phyloP scores from a whole-genome alignment of 768 basidiomycete species.

The Tulasnella sp. region DNA sequence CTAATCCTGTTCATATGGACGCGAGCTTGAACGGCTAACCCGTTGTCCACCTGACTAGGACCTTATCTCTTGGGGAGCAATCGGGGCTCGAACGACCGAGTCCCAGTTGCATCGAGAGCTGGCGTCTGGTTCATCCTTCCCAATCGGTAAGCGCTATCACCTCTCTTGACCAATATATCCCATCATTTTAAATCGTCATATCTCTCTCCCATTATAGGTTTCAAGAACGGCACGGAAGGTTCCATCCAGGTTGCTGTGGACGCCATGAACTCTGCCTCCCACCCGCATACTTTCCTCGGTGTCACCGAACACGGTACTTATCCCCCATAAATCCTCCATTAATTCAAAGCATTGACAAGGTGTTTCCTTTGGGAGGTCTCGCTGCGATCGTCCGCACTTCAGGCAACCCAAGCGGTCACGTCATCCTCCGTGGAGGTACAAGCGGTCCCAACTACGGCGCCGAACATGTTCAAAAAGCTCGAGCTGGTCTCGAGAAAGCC shows the following conservation, averaged over 20 bases:
- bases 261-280: constrained; percentile 87
- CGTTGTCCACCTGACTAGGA: constrained; percentile 17
- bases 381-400: constrained; percentile 93
- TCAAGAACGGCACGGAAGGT: constrained; percentile 99
- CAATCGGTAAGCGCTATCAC: constrained; percentile 48
- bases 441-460: constrained; percentile 83
- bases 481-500: constrained; percentile 61
- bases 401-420: constrained; percentile 81
- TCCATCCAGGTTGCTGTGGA: constrained; percentile 85
- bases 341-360: neutral
- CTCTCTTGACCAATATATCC: neutral
- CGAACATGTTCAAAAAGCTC: constrained; percentile 65
- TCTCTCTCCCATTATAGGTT: constrained; percentile 47
- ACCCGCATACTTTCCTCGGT: constrained; percentile 95
- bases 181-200: neutral
- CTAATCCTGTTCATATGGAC: neutral
- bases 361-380: constrained; percentile 41
- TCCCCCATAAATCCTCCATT: neutral
- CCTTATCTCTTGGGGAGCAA: constrained; percentile 88
- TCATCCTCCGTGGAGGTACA: constrained; percentile 91
- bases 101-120: constrained; percentile 96
- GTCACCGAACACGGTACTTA: constrained; percentile 38
- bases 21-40: neutral
- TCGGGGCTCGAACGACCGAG: constrained; percentile 96
- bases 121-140: constrained; percentile 93